Base-by-base conservation (phyloP, 2,329 filamentous ascomycete genomes). In the Penicillium brevicompactum region DNA sequence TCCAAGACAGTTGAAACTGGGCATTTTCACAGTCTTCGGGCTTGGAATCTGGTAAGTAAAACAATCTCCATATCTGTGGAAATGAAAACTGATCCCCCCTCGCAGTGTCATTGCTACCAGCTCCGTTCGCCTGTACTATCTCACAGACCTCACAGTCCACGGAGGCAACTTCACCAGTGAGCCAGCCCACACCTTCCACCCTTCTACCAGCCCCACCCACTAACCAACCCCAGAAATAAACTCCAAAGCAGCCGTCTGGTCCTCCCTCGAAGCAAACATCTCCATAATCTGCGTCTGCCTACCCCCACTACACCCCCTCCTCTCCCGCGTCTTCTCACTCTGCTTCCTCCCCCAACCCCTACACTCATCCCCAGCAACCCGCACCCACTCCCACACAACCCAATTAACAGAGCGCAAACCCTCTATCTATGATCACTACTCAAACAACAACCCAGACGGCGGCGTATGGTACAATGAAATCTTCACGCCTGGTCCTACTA, bases 231-330 rank as follows among this genome's bases (percentile, higher is more conserved):
- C 4, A 68, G 65, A 59, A 44, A 54, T 31, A 30, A 70, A 70
- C 52, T 58, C 57, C 51, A 16, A 55, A 11, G 61, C 65, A n/a
- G 67, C 67, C 44, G 49, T 62, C 44, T 72, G 69, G 70, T 71
- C 70, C 21, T 65, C 60, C 31, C 57, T 71, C 14, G 70, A 71
- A 60, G 48, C 56, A 37, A 69, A 67, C 46, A 53, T 70, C 31
- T 70, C 70, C 49, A 67, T 72, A 9, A 64, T 71, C 45, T 72
- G 70, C 58, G 61, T 69, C 30, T 68, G 68, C 30, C 63, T 72
- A 0, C 64, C 67, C 2, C 56, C 63, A 0, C 55, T 72, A 1
- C 60, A 66, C 9, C 70, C 69, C 0, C 55, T 72, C 6, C 21
- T 71, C 8, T 59, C 64, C 1, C 59, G 60, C 7, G 31, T 66